Percentiles rank a stretch among this genome's conserved stretches.
Evolutionary conservation across 129 eudicot species (phyloP).

Genomic region (Escallonia rubra): DNA sequence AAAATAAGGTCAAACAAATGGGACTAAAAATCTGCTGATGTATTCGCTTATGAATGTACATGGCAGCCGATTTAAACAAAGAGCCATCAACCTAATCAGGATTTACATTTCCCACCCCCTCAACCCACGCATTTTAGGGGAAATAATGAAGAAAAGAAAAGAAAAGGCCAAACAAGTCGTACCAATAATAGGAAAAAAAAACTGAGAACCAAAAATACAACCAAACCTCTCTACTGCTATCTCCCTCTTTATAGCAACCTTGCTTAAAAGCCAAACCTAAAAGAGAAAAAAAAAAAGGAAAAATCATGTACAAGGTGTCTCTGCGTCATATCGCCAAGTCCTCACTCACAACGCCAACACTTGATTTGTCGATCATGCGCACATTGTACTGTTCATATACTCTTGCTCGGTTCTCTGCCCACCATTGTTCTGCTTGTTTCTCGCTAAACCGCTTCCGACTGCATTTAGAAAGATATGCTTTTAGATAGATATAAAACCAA

Average conservation of each 20-base stretch:
- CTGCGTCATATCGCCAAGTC: constrained; percentile 38
- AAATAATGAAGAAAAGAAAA: constrained; percentile 18
- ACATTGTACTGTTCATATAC: constrained; percentile 81
- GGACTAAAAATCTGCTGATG: constrained; percentile 17
- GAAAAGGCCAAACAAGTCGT: not conserved
- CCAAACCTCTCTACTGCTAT: constrained; percentile 28
- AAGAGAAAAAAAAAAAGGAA: constrained; percentile 8
- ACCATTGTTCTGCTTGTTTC: constrained; percentile 98
- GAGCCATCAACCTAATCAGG: constrained; percentile 38
- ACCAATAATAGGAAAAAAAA: constrained; percentile 18
- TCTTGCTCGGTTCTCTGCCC: constrained; percentile 88
- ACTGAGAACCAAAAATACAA: too few species aligned
- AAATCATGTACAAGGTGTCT: constrained; percentile 33
- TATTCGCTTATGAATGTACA: constrained; percentile 48
- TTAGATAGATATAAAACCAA: not conserved
- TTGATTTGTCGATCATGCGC: constrained; percentile 77
- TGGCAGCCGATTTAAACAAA: constrained; percentile 33
- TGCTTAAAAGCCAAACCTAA: constrained; percentile 32
- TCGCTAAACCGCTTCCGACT: constrained; percentile 92
- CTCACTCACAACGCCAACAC: constrained; percentile 64
- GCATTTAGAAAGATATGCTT: constrained; percentile 24
- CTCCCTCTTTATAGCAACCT: constrained; percentile 22
- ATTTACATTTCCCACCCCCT: constrained; percentile 50
- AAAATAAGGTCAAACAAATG: not conserved
- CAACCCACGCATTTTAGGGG: constrained; percentile 15